phyloP scores from a whole-genome alignment of 805 yeast species.

The Candida vaughaniae region DNA sequence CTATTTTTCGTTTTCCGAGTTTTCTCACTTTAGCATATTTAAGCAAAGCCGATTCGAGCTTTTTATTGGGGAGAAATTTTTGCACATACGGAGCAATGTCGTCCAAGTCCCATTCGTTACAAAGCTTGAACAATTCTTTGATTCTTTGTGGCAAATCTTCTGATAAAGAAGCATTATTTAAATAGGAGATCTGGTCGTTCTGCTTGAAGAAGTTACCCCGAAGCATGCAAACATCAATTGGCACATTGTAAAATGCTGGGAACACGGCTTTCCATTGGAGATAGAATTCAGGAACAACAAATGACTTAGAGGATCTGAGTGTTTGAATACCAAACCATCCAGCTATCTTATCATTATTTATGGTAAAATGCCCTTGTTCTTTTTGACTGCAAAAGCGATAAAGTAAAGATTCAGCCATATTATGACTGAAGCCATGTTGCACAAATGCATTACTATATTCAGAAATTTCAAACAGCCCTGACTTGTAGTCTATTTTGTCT shows the following conservation, averaged over 20 bases:
- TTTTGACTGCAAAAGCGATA: conserved; percentile 39
- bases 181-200: conserved; percentile 46
- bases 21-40: conserved; percentile 38
- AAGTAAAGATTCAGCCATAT: conserved; percentile 51
- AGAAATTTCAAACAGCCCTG: not conserved
- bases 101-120: conserved; percentile 37
- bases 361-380: conserved; percentile 24
- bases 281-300: conserved; percentile 52
- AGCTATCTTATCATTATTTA: conserved; percentile 47
- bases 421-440: conserved; percentile 15
- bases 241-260: conserved; percentile 62
- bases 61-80: conserved; percentile 30
- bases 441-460: not conserved
- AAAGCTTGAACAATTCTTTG: conserved; percentile 31
- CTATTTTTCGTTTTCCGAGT: conserved; percentile 30
- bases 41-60: conserved; percentile 35
- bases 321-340: conserved; percentile 64
- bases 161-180: conserved; percentile 52
- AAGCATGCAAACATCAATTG: conserved; percentile 54
- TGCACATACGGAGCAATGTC: conserved; percentile 37
- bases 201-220: conserved; percentile 52
- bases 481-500: conserved; percentile 20
- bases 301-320: conserved; percentile 22
- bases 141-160: conserved; percentile 21
- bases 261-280: conserved; percentile 62